Evolutionary conservation across 257 asterid genomes (phyloP), one percentile per base, ranked within the genome.

Genomic region (Henckelia pumila): DNA sequence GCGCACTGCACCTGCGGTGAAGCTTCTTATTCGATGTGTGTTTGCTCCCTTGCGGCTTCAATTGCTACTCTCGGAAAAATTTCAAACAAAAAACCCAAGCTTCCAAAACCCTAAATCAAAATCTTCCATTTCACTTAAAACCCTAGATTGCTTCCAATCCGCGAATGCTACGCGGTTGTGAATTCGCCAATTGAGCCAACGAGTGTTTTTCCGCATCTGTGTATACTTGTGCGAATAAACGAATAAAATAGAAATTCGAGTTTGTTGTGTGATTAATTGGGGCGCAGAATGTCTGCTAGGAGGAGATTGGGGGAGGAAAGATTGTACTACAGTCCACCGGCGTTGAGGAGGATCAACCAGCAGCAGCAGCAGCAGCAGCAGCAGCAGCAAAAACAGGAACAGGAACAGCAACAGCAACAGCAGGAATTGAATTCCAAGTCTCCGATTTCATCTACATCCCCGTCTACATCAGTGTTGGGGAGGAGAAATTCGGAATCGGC

Each of bases 291-390:
- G 87, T 76, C 91, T 67, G 81, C 82, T 50, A 80, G 86, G 71
- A 79, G 85, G 68, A 76, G 75, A 47, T 58, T 72, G 23, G 91
- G 88, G 6, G 96, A 85, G 44, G 88, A 84, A 24, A 82, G 93
- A 70, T 79, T 86, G 75, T 93, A 89, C 71, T 81, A 81, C 83
- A 76, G 95, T 74, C 95, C 96, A 0, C 98, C 98, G 21, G 95
- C 97, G 52, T 73, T 93, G 94, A 76, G 97, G 49, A 75, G 67
- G 83, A 35, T 67, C 58, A 78, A 83, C 58, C 85, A 84, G 53
- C 53, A 0, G 71, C 82, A 72, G 17, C 86, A 77, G 71, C 83
- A 63, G 75, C 8, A 84, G 3, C 49, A 11, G 69, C 78, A 40
- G 4, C 52, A 40, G 17, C 5, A 44, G 0, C 53, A n/a, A n/a